Conservation (phyloP, 805 yeast species). For the Hanseniaspora nectarophila region DNA sequence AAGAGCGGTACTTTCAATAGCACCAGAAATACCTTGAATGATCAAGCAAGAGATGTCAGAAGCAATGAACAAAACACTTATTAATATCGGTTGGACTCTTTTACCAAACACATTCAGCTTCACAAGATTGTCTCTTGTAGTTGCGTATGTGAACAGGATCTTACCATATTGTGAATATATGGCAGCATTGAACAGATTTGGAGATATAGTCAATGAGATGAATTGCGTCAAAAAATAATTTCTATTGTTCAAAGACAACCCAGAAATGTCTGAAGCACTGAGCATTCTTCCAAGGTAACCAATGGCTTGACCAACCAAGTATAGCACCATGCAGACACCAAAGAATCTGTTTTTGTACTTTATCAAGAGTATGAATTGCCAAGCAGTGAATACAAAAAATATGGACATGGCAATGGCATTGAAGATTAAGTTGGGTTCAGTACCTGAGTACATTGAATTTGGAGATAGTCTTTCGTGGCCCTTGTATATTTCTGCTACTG, state of each 20-base stretch:
- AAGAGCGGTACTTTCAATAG: slow-evolving; percentile 43
- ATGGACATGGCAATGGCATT: slow-evolving; percentile 47
- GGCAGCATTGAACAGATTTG: slow-evolving; percentile 77
- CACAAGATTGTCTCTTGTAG: not conserved
- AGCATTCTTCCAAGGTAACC: slow-evolving; percentile 57
- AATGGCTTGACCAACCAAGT: slow-evolving; percentile 40
- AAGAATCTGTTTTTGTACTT: slow-evolving; percentile 55
- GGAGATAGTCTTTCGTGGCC: slow-evolving; percentile 23
- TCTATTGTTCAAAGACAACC: slow-evolving; percentile 18
- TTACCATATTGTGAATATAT: slow-evolving; percentile 63
- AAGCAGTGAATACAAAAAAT: slow-evolving; percentile 37
- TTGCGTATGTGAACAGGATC: slow-evolving; percentile 49
- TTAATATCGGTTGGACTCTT: slow-evolving; percentile 2
- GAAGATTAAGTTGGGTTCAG: slow-evolving; percentile 43
- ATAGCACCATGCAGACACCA: slow-evolving; percentile 6
- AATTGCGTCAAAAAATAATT: slow-evolving; percentile 50
- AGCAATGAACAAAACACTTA: slow-evolving; percentile 47
- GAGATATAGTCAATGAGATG: slow-evolving; percentile 61
- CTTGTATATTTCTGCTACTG: slow-evolving; percentile 1
- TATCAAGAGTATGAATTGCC: slow-evolving; percentile 35
- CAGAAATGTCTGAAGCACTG: slow-evolving; percentile 30
- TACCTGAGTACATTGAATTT: slow-evolving; percentile 23
- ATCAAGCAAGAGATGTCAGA: slow-evolving; percentile 55
- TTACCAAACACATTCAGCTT: slow-evolving; percentile 33
- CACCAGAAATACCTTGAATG: slow-evolving; percentile 71